These are phyloP conservation scores for Eimeria brunetti DNA, from an alignment of 169 alveolate species.

Conservation along the genomic window DNA sequence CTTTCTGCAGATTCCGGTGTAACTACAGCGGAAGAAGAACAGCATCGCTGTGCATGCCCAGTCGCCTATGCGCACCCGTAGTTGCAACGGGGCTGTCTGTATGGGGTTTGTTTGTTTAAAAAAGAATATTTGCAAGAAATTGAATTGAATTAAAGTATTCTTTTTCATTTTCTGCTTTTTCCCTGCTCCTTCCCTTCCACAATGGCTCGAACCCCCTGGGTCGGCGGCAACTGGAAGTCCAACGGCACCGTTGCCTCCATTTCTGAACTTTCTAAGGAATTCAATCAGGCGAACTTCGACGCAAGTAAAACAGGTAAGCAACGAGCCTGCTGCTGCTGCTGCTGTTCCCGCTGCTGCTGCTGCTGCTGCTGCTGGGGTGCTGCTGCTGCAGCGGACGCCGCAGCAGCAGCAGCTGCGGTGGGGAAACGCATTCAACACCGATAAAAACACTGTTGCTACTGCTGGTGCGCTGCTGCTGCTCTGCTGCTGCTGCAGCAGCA, in stretches of 20 bases:
- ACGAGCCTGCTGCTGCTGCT: background rate
- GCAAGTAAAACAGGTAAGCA: constrained; percentile 37
- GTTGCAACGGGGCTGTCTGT: no score
- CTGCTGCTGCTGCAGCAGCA: no score
- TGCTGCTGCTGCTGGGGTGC: no score
- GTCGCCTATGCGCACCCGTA: no score
- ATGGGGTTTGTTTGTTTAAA: no score
- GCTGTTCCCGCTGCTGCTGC: background rate
- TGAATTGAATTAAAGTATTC: no score
- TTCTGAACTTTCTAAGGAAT: constrained; percentile 81
- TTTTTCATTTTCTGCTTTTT: background rate
- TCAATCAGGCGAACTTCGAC: constrained; percentile 84
- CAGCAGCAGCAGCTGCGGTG: no score
- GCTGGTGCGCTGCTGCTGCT: background rate
- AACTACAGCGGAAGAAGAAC: no score
- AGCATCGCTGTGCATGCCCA: no score
- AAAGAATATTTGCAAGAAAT: no score
- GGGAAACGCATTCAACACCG: no score
- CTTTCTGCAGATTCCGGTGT: background rate
- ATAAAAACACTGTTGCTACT: background rate
- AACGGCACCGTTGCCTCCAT: constrained; percentile 91
- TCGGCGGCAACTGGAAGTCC: constrained; percentile 98
- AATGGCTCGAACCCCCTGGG: constrained; percentile 92
- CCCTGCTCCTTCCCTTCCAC: constrained; percentile 4
- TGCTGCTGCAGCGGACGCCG: no score